Evolutionary conservation across 2,329 filamentous ascomycete species (phyloP).

Genomic region (Pyrenophora seminiperda): DNA sequence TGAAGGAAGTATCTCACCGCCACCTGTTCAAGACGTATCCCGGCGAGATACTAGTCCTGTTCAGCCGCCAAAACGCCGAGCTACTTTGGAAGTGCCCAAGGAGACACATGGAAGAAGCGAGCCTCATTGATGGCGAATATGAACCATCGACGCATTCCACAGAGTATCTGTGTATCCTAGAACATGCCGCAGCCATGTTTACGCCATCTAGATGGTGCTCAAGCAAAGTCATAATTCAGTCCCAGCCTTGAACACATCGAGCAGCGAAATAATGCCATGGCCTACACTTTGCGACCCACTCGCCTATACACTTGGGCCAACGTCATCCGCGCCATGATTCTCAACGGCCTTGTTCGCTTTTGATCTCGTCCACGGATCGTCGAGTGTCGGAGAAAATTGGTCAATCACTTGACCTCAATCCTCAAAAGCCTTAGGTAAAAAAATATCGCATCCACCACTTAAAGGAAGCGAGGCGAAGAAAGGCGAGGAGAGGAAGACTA

Average conservation of each 20-base stretch:
- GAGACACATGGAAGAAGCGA: conserved; percentile 21
- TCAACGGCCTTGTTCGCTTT: too few relatives aligned
- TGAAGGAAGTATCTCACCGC: conserved; percentile 26
- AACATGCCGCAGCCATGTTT: not conserved
- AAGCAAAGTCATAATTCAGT: conserved; percentile 25
- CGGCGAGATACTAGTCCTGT: conserved; percentile 20
- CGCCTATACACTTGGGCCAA: conserved; percentile 32
- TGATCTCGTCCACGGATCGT: too few relatives aligned
- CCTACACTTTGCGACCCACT: conserved; percentile 37
- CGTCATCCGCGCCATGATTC: conserved; percentile 39
- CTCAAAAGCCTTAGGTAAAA: too few relatives aligned
- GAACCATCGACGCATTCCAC: not conserved
- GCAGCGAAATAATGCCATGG: conserved; percentile 33
- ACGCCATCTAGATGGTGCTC: not conserved
- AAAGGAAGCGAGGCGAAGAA: too few relatives aligned
- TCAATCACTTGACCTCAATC: too few relatives aligned
- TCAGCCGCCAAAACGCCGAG: conserved; percentile 17
- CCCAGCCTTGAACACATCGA: conserved; percentile 35
- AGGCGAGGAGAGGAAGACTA: too few relatives aligned
- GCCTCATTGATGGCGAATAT: conserved; percentile 6
- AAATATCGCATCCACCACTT: too few relatives aligned
- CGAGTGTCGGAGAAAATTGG: too few relatives aligned
- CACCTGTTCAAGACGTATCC: conserved; percentile 11
- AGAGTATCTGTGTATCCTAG: not conserved
- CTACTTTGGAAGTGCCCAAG: conserved; percentile 32